phyloP scores from a whole-genome alignment of 768 basidiomycete species.

The Serendipita sp. region DNA sequence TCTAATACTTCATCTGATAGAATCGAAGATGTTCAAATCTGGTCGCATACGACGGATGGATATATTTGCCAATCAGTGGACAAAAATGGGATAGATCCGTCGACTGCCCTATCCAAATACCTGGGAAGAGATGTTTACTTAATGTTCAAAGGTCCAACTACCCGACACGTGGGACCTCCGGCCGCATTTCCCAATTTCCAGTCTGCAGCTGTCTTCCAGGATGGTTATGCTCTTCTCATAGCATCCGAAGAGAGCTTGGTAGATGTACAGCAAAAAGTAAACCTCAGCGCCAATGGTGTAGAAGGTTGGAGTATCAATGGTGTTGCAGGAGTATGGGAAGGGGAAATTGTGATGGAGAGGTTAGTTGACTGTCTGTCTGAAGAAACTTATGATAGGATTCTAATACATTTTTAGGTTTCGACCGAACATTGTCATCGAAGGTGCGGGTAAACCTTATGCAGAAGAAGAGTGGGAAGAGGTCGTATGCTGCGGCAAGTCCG shows the following conservation, averaged over 20 bases:
- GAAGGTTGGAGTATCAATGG: constrained; percentile 23
- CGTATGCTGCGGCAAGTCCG: constrained; percentile 25
- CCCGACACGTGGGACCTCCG: constrained; percentile 37
- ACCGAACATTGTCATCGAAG: constrained; percentile 57
- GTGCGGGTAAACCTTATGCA: constrained; percentile 46
- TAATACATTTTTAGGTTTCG: constrained; percentile 37
- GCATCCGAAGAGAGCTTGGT: constrained; percentile 49
- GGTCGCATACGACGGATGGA: constrained; percentile 34
- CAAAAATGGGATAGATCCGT: constrained; percentile 25
- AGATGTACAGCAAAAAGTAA: constrained; percentile 25
- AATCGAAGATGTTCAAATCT: constrained; percentile 36
- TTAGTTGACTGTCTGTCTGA: constrained; percentile 17
- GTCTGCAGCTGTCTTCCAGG: constrained; percentile 34
- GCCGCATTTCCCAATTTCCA: constrained; percentile 35
- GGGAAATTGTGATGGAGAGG: constrained; percentile 44
- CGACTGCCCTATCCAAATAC: constrained; percentile 42
- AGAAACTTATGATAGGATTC: neutral
- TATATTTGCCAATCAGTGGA: constrained; percentile 39
- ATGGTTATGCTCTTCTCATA: constrained; percentile 53
- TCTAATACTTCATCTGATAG: constrained; percentile 20
- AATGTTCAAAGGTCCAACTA: constrained; percentile 45
- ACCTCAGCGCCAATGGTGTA: constrained; percentile 21
- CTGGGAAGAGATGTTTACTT: constrained; percentile 48
- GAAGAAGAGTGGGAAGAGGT: constrained; percentile 59
- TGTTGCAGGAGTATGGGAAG: constrained; percentile 36